Conservation (phyloP, 78 protist species). For the Dictyostelium firmibasis region DNA sequence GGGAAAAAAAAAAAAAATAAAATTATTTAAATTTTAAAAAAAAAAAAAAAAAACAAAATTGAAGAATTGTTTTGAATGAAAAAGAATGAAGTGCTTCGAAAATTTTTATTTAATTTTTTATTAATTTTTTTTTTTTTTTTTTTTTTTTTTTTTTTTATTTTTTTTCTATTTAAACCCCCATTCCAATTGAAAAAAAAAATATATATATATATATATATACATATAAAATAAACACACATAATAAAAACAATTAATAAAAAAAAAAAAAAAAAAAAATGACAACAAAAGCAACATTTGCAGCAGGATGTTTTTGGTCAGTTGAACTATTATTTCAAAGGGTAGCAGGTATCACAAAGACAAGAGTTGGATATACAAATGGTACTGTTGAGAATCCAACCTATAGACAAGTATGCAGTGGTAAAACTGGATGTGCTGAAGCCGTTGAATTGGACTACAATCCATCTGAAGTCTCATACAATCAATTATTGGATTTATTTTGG, state of each 20-base stretch:
- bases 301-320: constrained; percentile 72
- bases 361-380: constrained; percentile 67
- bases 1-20: no score
- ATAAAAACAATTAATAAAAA: no score
- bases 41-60: no score
- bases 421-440: constrained; percentile 94
- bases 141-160: no score
- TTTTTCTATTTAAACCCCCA: no score
- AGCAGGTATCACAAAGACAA: constrained; percentile 16
- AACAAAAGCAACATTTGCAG: constrained; percentile 59
- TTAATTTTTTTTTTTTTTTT: no score
- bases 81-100: neutral
- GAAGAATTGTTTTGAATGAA: neutral
- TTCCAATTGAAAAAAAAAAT: no score
- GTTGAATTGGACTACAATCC: constrained; percentile 90
- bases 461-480: neutral
- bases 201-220: no score
- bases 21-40: no score
- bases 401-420: constrained; percentile 88
- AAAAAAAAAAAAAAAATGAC: neutral
- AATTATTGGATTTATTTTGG: constrained; percentile 82
- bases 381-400: constrained; percentile 51
- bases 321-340: constrained; percentile 64
- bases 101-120: no score
- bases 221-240: neutral